Evolutionary conservation across 768 basidiomycete genomes (phyloP).

Genomic region (Lentinula raphanica): DNA sequence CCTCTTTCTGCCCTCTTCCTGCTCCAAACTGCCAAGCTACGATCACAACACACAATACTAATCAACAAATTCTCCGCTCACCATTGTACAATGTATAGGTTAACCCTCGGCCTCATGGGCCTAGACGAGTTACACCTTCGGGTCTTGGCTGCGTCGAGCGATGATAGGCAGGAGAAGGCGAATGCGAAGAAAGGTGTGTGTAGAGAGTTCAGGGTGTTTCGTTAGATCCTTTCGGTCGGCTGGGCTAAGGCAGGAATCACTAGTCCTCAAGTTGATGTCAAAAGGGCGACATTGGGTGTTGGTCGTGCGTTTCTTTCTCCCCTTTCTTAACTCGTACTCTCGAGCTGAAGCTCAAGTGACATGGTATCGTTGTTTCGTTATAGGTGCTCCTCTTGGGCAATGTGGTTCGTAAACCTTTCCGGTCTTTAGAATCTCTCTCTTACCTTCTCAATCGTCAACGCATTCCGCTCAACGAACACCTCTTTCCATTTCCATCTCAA

Average conservation of each 20-base stretch:
- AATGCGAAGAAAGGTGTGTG: constrained; percentile 66
- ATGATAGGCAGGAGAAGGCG: constrained; percentile 65
- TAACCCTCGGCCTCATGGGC: constrained; percentile 92
- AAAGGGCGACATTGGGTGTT: constrained; percentile 90
- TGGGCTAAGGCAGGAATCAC: no score
- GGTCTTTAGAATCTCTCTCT: no score
- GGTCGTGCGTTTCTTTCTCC: constrained; percentile 58
- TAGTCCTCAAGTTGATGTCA: constrained; percentile 53
- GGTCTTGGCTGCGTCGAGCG: constrained; percentile 77
- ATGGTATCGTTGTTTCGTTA: not conserved
- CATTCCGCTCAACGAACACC: no score
- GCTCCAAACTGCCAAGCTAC: no score
- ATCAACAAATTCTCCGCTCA: not conserved
- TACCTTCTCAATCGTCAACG: no score
- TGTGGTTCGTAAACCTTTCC: constrained; percentile 66
- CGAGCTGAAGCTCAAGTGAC: no score
- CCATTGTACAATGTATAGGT: constrained; percentile 31
- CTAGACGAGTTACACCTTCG: constrained; percentile 87
- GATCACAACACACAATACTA: no score
- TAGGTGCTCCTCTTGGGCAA: constrained; percentile 85
- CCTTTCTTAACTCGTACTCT: no score
- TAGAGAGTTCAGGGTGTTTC: not conserved
- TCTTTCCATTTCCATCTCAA: no score
- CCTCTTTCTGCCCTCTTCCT: no score
- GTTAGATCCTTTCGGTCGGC: no score